Conservation (phyloP, 1,139 yeast genomes). For the Candida sojae region DNA sequence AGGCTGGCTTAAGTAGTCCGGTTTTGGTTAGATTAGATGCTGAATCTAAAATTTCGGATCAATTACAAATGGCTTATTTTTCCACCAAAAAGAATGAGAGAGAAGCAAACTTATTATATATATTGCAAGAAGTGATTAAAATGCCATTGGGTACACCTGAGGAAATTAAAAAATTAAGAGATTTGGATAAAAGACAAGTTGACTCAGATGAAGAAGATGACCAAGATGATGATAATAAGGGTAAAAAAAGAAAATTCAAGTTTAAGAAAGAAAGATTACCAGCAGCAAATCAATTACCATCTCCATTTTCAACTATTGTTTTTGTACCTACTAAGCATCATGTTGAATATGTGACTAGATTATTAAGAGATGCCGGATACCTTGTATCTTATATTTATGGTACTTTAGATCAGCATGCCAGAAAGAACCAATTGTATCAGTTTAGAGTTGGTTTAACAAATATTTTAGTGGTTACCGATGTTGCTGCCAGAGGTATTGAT, state of each 20-base stretch:
- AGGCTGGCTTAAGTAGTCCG: slow-evolving; percentile 92
- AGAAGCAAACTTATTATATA: slow-evolving; percentile 78
- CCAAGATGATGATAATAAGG: slow-evolving; percentile 32
- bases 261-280: slow-evolving; percentile 64
- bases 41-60: slow-evolving; percentile 85
- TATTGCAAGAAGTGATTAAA: slow-evolving; percentile 81
- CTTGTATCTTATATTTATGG: slow-evolving; percentile 91
- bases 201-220: slow-evolving; percentile 52
- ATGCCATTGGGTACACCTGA: slow-evolving; percentile 78
- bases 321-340: slow-evolving; percentile 98
- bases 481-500: slow-evolving; percentile 99
- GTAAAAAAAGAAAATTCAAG: slow-evolving; percentile 35
- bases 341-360: slow-evolving; percentile 80
- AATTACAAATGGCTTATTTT: slow-evolving; percentile 87
- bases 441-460: slow-evolving; percentile 84
- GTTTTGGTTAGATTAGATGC: slow-evolving; percentile 90
- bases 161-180: slow-evolving; percentile 54
- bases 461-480: slow-evolving; percentile 92
- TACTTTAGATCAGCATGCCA: slow-evolving; percentile 90
- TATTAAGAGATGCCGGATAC: slow-evolving; percentile 78
- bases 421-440: slow-evolving; percentile 83
- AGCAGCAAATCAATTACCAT: slow-evolving; percentile 80
- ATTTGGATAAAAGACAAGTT: slow-evolving; percentile 44
- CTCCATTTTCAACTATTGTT: slow-evolving; percentile 82
- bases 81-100: slow-evolving; percentile 82